Percentiles rank a stretch among this genome's conserved stretches.
Conservation (phyloP, 805 yeast species). For the Candida loeiensis region DNA sequence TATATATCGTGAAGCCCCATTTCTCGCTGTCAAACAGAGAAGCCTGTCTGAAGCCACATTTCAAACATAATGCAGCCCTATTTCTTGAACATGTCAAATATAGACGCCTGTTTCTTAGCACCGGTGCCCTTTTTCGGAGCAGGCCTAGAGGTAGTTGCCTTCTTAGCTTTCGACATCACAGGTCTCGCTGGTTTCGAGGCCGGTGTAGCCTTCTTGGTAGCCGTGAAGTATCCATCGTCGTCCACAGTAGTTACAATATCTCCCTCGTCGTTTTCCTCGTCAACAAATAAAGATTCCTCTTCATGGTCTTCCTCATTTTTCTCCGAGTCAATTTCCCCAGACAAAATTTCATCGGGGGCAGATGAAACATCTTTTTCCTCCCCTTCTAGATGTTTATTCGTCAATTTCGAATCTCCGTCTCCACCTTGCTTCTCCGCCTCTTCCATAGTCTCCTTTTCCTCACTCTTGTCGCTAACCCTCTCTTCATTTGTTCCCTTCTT, state of each 20-base stretch:
- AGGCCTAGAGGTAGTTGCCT: slow-evolving; percentile 2
- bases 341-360: too few species aligned
- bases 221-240: slow-evolving; percentile 51
- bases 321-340: background rate
- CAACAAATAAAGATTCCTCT: slow-evolving; percentile 7
- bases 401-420: background rate
- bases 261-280: slow-evolving; percentile 7
- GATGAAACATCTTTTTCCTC: background rate
- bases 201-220: slow-evolving; percentile 24
- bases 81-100: slow-evolving; percentile 7
- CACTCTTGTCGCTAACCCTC: background rate
- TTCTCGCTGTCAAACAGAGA: too few species aligned
- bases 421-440: background rate
- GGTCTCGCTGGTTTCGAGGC: slow-evolving; percentile 8
- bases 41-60: too few species aligned
- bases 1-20: too few species aligned
- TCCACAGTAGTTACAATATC: slow-evolving; percentile 27
- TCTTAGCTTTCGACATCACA: slow-evolving; percentile 17
- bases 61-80: too few species aligned
- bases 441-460: background rate
- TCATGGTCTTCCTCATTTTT: background rate
- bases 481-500: background rate
- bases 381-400: slow-evolving; percentile 4
- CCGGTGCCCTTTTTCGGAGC: slow-evolving; percentile 1
- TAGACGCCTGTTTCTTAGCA: slow-evolving; percentile 9